These are phyloP conservation scores for Malus orientalis DNA, from an alignment of 306 rosid species.

Conservation along the genomic window DNA sequence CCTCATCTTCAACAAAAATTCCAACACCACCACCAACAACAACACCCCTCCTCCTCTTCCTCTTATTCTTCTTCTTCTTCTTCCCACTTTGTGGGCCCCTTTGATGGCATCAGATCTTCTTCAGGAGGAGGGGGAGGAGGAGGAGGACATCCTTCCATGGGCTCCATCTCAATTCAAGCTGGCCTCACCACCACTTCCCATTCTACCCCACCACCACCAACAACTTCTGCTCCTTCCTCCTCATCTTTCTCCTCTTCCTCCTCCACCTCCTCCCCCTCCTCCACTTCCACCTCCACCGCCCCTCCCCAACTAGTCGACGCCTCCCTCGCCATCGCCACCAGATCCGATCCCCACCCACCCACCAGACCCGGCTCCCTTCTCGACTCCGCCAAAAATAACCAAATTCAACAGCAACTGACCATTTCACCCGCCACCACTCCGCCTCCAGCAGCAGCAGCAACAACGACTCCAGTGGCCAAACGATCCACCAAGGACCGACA, in stretches of 20 bases:
- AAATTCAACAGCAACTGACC: constrained; percentile 18
- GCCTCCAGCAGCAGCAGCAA: background rate
- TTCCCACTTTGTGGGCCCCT: constrained; percentile 50
- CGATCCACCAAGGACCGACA: constrained; percentile 87
- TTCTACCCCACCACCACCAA: background rate
- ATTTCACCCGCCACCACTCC: constrained; percentile 1
- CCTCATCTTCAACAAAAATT: constrained; percentile 11
- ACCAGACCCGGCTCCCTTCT: constrained; percentile 17
- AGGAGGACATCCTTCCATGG: constrained; percentile 38
- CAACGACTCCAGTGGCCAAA: constrained; percentile 28
- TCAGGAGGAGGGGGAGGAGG: background rate
- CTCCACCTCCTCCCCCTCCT: constrained; percentile 19
- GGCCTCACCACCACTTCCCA: constrained; percentile 16
- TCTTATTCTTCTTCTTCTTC: constrained; percentile 26
- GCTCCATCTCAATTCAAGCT: constrained; percentile 55
- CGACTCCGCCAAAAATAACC: constrained; percentile 24
- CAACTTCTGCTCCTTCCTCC: background rate
- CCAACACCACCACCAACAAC: constrained; percentile 19
- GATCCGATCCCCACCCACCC: constrained; percentile 45
- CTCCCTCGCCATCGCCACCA: constrained; percentile 81
- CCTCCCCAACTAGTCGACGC: constrained; percentile 57
- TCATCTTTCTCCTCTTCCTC: constrained; percentile 21
- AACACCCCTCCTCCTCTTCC: constrained; percentile 19
- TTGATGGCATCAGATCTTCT: constrained; percentile 47
- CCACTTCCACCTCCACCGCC: constrained; percentile 30